Conservation (phyloP, 306 rosid genomes). For the Mucuna pruriens region DNA sequence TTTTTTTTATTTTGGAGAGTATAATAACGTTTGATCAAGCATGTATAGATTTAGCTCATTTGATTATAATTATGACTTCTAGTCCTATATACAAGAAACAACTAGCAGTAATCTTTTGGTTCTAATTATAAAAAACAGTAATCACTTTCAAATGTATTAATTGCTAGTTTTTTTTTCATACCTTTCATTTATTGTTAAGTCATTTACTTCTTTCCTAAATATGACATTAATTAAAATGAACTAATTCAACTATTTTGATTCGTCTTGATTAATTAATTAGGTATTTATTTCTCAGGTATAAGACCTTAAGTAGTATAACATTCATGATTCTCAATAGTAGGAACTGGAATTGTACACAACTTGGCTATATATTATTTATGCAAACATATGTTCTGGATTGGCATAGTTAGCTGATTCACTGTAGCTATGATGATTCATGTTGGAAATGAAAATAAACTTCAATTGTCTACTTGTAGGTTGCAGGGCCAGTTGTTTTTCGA, state of each 20-base stretch:
- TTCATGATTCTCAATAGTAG: background rate
- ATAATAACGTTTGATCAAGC: background rate
- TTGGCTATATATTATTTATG: background rate
- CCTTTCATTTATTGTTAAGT: no score
- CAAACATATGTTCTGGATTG: background rate
- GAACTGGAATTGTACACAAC: background rate
- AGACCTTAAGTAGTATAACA: no score
- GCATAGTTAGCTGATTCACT: background rate
- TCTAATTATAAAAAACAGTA: no score
- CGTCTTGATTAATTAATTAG: no score
- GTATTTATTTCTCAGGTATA: no score
- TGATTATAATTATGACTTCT: background rate
- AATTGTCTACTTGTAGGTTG: constrained; percentile 53
- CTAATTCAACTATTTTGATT: no score
- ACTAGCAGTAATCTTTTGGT: no score
- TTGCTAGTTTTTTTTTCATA: no score
- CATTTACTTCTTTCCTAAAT: no score
- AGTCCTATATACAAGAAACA: no score
- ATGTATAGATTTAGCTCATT: background rate
- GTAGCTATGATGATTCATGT: background rate
- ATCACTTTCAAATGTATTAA: no score
- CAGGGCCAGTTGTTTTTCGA: constrained; percentile 75
- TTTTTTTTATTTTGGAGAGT: background rate
- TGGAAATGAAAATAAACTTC: background rate
- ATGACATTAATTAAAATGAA: no score